phyloP scores from a whole-genome alignment of 495 filamentous ascomycete species.

The Lentithecium fluviatile region DNA sequence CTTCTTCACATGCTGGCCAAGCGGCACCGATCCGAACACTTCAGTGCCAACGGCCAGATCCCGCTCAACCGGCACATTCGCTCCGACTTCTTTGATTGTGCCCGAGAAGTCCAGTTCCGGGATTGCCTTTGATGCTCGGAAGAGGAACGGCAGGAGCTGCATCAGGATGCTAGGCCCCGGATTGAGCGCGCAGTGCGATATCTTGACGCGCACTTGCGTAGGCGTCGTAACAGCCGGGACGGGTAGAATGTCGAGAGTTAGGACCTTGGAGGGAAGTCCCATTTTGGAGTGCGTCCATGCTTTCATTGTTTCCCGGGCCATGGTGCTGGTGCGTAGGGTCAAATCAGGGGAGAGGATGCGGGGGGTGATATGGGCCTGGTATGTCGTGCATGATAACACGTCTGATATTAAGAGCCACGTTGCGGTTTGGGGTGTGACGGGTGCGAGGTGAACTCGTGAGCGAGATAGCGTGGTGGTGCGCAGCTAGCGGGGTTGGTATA shows the following conservation, averaged over 20 bases:
- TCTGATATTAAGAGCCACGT: no score
- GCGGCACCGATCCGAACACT: slow-evolving; percentile 42
- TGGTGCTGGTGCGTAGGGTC: no score
- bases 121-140: slow-evolving; percentile 40
- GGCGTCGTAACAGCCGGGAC: slow-evolving; percentile 35
- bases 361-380: no score
- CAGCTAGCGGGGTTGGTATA: no score
- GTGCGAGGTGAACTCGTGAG: no score
- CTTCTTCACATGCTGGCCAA: slow-evolving; percentile 29
- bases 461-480: no score
- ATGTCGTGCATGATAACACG: no score
- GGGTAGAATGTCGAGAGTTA: slow-evolving; percentile 15
- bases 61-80: background rate
- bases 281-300: slow-evolving; percentile 38
- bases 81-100: slow-evolving; percentile 37
- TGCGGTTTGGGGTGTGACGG: no score
- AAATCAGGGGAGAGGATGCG: no score
- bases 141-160: slow-evolving; percentile 40
- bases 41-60: slow-evolving; percentile 35
- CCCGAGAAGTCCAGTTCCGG: slow-evolving; percentile 51
- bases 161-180: slow-evolving; percentile 45
- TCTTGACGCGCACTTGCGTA: slow-evolving; percentile 39
- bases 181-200: slow-evolving; percentile 46
- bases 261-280: slow-evolving; percentile 33
- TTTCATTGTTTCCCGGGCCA: slow-evolving; percentile 24